Percentiles rank a stretch among this genome's conserved stretches.
phyloP scores from a whole-genome alignment of 2,329 filamentous ascomycete species.

The Esteya vermicola region DNA sequence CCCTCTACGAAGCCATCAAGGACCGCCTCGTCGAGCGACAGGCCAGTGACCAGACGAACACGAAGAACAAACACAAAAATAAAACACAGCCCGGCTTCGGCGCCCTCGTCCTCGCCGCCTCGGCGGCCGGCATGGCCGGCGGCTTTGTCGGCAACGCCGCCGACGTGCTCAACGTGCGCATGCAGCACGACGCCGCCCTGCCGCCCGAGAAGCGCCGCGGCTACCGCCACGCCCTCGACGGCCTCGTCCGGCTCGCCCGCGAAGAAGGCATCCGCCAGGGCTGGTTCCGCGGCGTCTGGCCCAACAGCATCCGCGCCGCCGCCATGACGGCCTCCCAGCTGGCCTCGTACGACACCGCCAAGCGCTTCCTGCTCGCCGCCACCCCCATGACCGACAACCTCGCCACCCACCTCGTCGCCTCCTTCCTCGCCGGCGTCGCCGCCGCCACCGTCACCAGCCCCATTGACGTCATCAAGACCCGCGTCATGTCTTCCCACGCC shows the following conservation, averaged over 20 bases:
- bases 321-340: conserved; percentile 79
- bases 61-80: conserved; percentile 12
- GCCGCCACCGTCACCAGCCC: conserved; percentile 77
- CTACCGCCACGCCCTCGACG: conserved; percentile 81
- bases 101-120: conserved; percentile 70
- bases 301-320: conserved; percentile 68
- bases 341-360: conserved; percentile 74
- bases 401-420: conserved; percentile 66
- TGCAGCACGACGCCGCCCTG: conserved; percentile 85
- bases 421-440: conserved; percentile 65
- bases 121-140: conserved; percentile 71
- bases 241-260: conserved; percentile 71
- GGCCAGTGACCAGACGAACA: too few species aligned
- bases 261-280: conserved; percentile 58
- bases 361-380: conserved; percentile 50
- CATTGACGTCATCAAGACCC: conserved; percentile 80
- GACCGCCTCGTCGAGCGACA: conserved; percentile 41
- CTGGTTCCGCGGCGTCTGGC: conserved; percentile 75
- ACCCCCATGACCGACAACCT: conserved; percentile 56
- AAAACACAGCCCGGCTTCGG: conserved; percentile 48
- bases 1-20: conserved; percentile 91
- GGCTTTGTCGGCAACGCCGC: conserved; percentile 87
- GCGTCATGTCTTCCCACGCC: conserved; percentile 59
- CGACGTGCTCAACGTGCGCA: conserved; percentile 93
- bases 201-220: conserved; percentile 62